Conservation (phyloP, 768 basidiomycete genomes). For the Strobilomyces echinocephalus region DNA sequence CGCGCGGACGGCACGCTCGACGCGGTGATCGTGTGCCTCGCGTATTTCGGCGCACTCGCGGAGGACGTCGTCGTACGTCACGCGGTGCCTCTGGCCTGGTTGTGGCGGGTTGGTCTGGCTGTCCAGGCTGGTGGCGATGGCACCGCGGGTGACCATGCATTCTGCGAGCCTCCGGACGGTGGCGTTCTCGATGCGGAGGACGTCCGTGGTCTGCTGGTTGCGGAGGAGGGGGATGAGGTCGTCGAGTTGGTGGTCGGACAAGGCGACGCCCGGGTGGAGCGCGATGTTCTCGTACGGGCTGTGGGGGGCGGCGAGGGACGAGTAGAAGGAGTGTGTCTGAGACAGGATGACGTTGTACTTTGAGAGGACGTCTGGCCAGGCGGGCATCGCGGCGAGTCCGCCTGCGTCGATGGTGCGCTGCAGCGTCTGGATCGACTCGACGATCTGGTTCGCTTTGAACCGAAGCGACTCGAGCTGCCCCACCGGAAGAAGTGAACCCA, state of each 20-base stretch:
- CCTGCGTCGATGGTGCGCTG: conserved; percentile 60
- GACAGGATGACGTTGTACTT: conserved; percentile 84
- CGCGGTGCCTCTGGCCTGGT: conserved; percentile 21
- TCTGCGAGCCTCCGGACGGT: conserved; percentile 67
- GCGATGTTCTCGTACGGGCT: conserved; percentile 59
- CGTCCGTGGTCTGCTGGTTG: conserved; percentile 76
- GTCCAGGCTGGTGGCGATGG: conserved; percentile 41
- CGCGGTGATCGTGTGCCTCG: conserved; percentile 66
- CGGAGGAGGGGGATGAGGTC: conserved; percentile 71
- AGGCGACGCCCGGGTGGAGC: conserved; percentile 54
- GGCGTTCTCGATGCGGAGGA: conserved; percentile 65
- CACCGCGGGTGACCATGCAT: conserved; percentile 59
- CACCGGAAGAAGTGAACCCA: conserved; percentile 34
- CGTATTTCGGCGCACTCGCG: conserved; percentile 63
- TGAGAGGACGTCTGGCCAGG: conserved; percentile 83
- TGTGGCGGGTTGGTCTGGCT: conserved; percentile 31
- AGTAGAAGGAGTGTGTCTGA: conserved; percentile 75
- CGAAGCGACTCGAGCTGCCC: conserved; percentile 71
- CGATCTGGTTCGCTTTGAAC: conserved; percentile 74
- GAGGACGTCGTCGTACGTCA: conserved; percentile 54
- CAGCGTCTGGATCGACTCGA: conserved; percentile 67
- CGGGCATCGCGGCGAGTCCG: conserved; percentile 56
- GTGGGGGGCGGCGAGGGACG: conserved; percentile 45
- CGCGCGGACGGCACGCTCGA: conserved; percentile 74
- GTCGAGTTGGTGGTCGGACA: conserved; percentile 67